Conservation (phyloP, 345 rosid genomes). For the Hibiscus tridactylites region DNA sequence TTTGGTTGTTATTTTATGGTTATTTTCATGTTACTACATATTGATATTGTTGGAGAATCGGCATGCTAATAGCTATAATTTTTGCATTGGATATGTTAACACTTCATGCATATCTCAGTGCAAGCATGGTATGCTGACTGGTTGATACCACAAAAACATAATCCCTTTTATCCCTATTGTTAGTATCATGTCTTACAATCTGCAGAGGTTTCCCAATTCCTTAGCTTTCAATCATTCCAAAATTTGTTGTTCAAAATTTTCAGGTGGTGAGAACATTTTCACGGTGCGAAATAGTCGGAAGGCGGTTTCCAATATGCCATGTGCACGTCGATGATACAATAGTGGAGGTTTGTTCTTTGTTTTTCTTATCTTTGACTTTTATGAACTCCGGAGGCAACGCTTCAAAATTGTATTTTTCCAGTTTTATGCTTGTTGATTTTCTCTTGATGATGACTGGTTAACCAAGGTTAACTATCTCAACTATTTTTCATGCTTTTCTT, state of each 20-base stretch:
- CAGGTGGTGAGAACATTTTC: slow-evolving; percentile 43
- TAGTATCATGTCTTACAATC: background rate
- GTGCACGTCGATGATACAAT: slow-evolving; percentile 39
- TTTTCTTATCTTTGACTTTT: background rate
- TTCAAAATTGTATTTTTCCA: background rate
- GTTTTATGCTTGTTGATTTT: background rate
- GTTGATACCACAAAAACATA: background rate
- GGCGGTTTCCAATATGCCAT: slow-evolving; percentile 60
- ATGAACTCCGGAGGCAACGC: background rate
- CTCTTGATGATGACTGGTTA: background rate
- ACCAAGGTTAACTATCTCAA: background rate
- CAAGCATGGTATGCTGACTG: background rate
- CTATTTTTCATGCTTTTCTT: background rate
- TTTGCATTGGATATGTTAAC: background rate
- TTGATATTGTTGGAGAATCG: background rate
- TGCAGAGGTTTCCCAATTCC: background rate
- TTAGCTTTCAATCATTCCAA: background rate
- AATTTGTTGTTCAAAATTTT: background rate
- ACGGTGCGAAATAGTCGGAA: slow-evolving; percentile 47
- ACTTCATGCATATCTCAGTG: background rate
- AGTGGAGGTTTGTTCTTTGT: slow-evolving; percentile 38
- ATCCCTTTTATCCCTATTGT: background rate
- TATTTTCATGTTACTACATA: background rate
- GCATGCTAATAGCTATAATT: background rate
- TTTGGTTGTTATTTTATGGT: background rate